Evolutionary conservation across 306 rosid species (phyloP), one percentile per base, ranked within the genome.

Genomic region (Cucurbita moschata): DNA sequence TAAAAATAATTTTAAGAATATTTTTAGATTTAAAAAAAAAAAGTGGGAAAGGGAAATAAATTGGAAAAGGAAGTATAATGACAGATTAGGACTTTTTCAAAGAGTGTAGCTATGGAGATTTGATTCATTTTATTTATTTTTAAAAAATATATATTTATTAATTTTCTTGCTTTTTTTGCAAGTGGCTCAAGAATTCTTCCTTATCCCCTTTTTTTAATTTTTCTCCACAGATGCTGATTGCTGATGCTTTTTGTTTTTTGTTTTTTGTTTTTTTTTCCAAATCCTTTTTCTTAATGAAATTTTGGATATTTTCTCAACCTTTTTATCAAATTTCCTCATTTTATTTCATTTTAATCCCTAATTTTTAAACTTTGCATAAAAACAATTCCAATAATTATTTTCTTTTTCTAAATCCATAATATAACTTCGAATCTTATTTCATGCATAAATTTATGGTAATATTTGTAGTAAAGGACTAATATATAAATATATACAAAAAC

Each of bases 1-100:
- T 56, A 26, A 26, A 26, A 26, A 23, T 23, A 23, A 23, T 23
- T 23, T 23, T 23, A 23, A 23, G 26, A 23, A 1, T 23, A 23
- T 23, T 23, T 23, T 23, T 23, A 23, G 26, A 23, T 23, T 26
- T 1, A 26, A 26, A 26, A 26, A 26, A 26, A 30, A 30, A 2
- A 5, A 38, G 18, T 61, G 44, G n/a, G 58, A 53, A 53, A 13
- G 16, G 19, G 46, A 18, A 61, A 35, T 38, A 12, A 61, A 61
- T 61, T 61, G 8, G n/a, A 61, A 14, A 44, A 13, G 8, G 15
- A 67, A 16, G 64, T 23, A 55, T 43, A 39, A 13, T 55, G 76
- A 53, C 76, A 38, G 53, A 57, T 55, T 70, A 72, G 19, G 78
- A 76, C 90, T 66, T 15, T 51, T 74, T 60, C 16, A 37, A 82